A percentile compares a stretch with the other conserved stretches of the same genome.
These are phyloP conservation scores for Coemansia sp. DNA, from an alignment of 192 early-diverging fungal species.

Conservation along the genomic window DNA sequence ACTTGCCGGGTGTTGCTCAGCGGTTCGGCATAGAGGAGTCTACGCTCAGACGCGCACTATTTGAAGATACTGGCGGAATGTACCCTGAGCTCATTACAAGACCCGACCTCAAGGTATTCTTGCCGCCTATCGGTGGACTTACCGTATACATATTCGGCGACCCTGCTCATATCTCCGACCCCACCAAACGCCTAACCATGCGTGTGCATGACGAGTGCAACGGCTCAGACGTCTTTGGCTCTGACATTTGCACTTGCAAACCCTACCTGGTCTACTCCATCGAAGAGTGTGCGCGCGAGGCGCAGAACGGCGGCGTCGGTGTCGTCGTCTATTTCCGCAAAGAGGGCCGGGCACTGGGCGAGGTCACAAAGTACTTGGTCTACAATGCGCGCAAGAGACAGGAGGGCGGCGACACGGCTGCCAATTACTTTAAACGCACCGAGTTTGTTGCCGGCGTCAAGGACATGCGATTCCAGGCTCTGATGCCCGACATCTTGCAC, in stretches of 20 bases:
- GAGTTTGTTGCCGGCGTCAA: conserved; percentile 89
- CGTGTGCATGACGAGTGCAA: conserved; percentile 97
- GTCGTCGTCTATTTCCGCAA: conserved; percentile 97
- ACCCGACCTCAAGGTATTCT: conserved; percentile 89
- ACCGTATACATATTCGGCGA: conserved; percentile 94
- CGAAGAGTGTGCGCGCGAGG: conserved; percentile 83
- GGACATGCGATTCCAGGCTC: conserved; percentile 95
- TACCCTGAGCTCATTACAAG: conserved; percentile 94
- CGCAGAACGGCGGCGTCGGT: conserved; percentile 89
- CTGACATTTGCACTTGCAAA: conserved; percentile 84
- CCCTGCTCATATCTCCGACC: conserved; percentile 76
- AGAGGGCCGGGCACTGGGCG: conserved; percentile 91
- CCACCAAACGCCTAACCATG: conserved; percentile 77
- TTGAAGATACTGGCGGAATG: conserved; percentile 93
- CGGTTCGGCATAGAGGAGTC: conserved; percentile 86
- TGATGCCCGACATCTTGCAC: conserved; percentile 96
- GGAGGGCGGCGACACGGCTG: conserved; percentile 85
- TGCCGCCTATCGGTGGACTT: conserved; percentile 92
- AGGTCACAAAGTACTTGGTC: conserved; percentile 95
- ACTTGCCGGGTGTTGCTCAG: conserved; percentile 87
- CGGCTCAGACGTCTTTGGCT: conserved; percentile 85
- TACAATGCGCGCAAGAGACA: conserved; percentile 91
- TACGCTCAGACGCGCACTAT: conserved; percentile 78
- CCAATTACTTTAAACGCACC: conserved; percentile 86
- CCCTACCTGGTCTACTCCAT: conserved; percentile 87